Conservation (phyloP, 768 basidiomycete genomes). For the Hericium rajendrae region DNA sequence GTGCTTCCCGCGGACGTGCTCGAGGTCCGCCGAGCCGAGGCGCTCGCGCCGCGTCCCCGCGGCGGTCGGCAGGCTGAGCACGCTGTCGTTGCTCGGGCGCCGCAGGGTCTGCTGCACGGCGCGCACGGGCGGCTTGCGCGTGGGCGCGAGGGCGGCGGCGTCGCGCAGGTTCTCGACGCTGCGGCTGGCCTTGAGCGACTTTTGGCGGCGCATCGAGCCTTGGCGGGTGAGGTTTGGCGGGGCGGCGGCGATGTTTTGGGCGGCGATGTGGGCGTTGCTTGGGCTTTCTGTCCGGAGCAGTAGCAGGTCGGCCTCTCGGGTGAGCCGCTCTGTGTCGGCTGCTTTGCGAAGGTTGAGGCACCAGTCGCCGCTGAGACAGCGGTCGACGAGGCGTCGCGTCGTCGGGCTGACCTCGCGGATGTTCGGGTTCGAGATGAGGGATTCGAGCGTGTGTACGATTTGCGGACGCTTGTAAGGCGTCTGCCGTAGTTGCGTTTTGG, state of each 20-base stretch:
- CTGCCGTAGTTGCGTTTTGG: constrained; percentile 81
- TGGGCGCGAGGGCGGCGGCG: neutral
- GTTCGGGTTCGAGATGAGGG: constrained; percentile 58
- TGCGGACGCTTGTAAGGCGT: constrained; percentile 88
- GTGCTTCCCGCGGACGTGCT: constrained; percentile 5
- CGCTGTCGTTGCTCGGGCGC: constrained; percentile 23
- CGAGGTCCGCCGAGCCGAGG: constrained; percentile 12
- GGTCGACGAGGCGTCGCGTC: constrained; percentile 83
- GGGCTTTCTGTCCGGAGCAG: constrained; percentile 15
- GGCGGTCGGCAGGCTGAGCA: constrained; percentile 19
- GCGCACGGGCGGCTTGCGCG: constrained; percentile 3
- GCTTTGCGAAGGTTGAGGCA: constrained; percentile 56
- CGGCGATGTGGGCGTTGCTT: constrained; percentile 25
- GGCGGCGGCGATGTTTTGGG: constrained; percentile 10
- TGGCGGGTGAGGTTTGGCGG: constrained; percentile 12
- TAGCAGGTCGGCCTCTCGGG: constrained; percentile 3
- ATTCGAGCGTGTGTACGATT: constrained; percentile 76
- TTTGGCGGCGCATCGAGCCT: constrained; percentile 21
- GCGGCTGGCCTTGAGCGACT: constrained; percentile 49
- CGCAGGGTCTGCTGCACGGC: constrained; percentile 9
- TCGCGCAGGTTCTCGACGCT: constrained; percentile 52
- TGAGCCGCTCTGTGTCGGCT: constrained; percentile 1
- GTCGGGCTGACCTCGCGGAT: constrained; percentile 82
- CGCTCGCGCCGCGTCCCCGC: constrained; percentile 9
- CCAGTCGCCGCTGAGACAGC: constrained; percentile 85